Evolutionary conservation across 495 filamentous ascomycete species (phyloP).

Genomic region (Glarea lozoyensis): DNA sequence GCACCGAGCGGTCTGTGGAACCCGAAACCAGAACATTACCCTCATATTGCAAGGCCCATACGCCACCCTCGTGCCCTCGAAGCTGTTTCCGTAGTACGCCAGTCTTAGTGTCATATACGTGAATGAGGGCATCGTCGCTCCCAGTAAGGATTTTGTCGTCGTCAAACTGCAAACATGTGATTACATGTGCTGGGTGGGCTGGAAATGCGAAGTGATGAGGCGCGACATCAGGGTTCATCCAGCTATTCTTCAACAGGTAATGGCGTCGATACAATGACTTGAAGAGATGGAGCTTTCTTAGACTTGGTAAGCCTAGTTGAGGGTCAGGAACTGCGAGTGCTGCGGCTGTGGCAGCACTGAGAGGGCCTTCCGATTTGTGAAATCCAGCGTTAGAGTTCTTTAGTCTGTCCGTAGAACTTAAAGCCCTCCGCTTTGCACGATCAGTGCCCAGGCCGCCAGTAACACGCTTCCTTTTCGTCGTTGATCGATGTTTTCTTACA

Average conservation of each 20-base stretch:
- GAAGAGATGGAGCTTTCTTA: constrained; percentile 81
- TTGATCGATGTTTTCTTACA: constrained; percentile 8
- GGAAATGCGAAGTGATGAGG: constrained; percentile 94
- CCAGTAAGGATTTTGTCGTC: constrained; percentile 96
- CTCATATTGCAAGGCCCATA: constrained; percentile 96
- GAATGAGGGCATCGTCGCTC: constrained; percentile 95
- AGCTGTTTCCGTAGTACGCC: constrained; percentile 74
- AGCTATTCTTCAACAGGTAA: constrained; percentile 77
- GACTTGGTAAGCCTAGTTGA: constrained; percentile 63
- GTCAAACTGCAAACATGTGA: constrained; percentile 96
- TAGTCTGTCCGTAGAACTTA: constrained; percentile 9
- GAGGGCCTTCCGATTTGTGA: constrained; percentile 62
- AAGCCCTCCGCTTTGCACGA: constrained; percentile 16
- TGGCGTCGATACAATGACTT: constrained; percentile 94
- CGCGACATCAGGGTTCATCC: constrained; percentile 77
- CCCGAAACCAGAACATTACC: constrained; percentile 93
- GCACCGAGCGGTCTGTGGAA: constrained; percentile 89
- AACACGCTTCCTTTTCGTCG: constrained; percentile 23
- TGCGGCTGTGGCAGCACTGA: constrained; percentile 76
- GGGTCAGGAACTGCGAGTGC: constrained; percentile 74
- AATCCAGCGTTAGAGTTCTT: constrained; percentile 9
- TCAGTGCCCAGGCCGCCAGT: constrained; percentile 4
- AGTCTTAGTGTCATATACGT: constrained; percentile 96
- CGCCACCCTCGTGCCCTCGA: constrained; percentile 90
- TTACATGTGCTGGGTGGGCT: constrained; percentile 91